Evolutionary conservation across 2,329 filamentous ascomycete species (phyloP).

Genomic region (Pseudocercospora musae): DNA sequence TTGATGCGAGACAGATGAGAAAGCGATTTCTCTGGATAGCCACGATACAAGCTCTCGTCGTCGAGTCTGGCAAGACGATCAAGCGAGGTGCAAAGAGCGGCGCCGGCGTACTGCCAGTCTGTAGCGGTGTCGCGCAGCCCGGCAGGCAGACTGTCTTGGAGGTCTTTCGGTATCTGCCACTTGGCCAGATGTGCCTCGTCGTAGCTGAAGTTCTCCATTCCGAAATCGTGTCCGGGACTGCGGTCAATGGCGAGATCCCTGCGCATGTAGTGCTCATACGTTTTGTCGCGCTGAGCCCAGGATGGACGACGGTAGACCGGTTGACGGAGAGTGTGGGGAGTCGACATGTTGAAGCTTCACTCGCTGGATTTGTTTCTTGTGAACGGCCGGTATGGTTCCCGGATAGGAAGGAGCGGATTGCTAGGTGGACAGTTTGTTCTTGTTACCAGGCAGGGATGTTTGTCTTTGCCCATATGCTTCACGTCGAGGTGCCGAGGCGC

Average conservation of each 20-base stretch:
- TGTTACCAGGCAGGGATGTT: background rate
- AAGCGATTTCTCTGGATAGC: constrained; percentile 30
- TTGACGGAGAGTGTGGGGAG: constrained; percentile 8
- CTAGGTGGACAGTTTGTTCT: background rate
- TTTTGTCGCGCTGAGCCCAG: constrained; percentile 26
- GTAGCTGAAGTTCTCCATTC: constrained; percentile 35
- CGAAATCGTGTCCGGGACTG: constrained; percentile 25
- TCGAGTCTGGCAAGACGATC: constrained; percentile 35
- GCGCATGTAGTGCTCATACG: constrained; percentile 26
- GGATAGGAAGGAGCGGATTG: constrained; percentile 4
- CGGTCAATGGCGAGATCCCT: constrained; percentile 22
- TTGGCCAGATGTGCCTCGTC: constrained; percentile 36
- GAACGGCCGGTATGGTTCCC: background rate
- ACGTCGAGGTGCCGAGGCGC: background rate
- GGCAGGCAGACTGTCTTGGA: constrained; percentile 38
- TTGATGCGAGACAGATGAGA: constrained; percentile 19
- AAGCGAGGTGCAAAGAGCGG: constrained; percentile 44
- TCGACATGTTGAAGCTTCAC: background rate
- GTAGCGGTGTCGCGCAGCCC: constrained; percentile 35
- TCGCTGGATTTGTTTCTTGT: background rate
- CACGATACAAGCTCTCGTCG: constrained; percentile 32
- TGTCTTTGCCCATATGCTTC: background rate
- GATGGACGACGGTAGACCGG: constrained; percentile 31
- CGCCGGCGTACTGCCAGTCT: constrained; percentile 43
- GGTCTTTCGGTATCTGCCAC: constrained; percentile 39